Evolutionary conservation across 176 grass and related monocot species (phyloP), one percentile per base, ranked within the genome.

Genomic region (Tuctoria greenei): DNA sequence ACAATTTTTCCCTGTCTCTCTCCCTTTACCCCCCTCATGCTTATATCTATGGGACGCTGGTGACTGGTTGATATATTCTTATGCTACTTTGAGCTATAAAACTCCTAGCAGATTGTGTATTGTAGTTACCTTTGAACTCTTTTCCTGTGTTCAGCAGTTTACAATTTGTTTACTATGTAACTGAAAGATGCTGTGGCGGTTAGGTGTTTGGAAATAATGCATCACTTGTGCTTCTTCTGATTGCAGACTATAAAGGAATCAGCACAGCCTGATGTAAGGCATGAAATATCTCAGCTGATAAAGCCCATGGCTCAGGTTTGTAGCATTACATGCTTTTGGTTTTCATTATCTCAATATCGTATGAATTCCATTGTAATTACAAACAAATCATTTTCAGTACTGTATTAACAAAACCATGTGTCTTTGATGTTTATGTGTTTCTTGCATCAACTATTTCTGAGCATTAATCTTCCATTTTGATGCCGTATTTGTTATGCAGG

Each of bases 281-380:
- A 96, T 74, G 86, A 96, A 76, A 85, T 96, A 71, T 96, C 93
- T 67, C 89, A 87, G 67, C 84, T 96, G 71, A 84, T 92, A 61
- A 90, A 92, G 78, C 89, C 93, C 75, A 92, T 96, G 89, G 83
- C 88, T 25, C 93, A 96, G 89, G 93, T 96, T 79, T 25, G 52
- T 78, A 79, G 5, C n/a, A 18, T 52, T 52, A 17, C 49, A n/a
- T 52, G 49, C 49, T 52, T 18, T 60, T 28, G 57, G 2, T 60
- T 60, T 60, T 15, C 12, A 31, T 60, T 31, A 60, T 12, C 57
- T 28, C 27, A n/a, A n/a, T n/a, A n/a, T n/a, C n/a, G n/a, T n/a
- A n/a, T n/a, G 31, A 39, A 28, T 23, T n/a, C 2, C 23, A 4
- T 26, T 24, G 4, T n/a, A 8, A 8, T 24, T n/a, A n/a, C n/a